Base-by-base conservation (phyloP, 768 basidiomycete genomes). In the Fibroporia radiculosa region DNA sequence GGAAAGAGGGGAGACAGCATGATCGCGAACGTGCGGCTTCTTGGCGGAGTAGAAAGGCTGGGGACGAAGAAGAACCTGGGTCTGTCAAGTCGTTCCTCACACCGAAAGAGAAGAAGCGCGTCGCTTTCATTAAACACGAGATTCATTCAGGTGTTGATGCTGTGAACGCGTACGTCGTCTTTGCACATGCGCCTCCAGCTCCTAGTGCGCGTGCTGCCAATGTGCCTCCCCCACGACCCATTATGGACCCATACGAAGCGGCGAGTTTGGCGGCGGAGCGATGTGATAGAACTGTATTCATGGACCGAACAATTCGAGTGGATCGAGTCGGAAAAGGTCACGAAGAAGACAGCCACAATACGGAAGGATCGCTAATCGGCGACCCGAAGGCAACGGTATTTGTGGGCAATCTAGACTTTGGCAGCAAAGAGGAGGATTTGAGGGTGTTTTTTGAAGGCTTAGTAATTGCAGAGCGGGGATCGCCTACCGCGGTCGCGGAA, bases 121-220 rank as follows among this genome's bases (percentile, higher is more conserved):
- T 97, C 42, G 89, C 92, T 0, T 96, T 93, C 62, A 96, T 98
- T 61, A 88, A 92, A 58, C 82, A 82, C 43, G 90, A 95, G 54
- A 79, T 97, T 57, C 92, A 98, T 64, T 69, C 80, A 2, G 73
- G 77, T 26, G 82, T 83, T 3, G 80, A 79, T 53, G 73, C 78
- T 14, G 77, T 89, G 47, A 88, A 93, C 57, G 88, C 90, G 1
- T 99, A 99, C 62, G 65, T 95, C 37, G 91, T 98, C 16, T 92
- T 97, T 61, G 88, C 89, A 1, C 79, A 92, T 56, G 73, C 79
- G 6, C 73, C 74, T 8, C 59, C 66, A 0, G 51, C 39, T 7
- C 22, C 40, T 23, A 34, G 22, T 14, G 56, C 55, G 23, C 66
- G 75, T 20, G 68, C 72, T 2, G 48, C 62, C 3, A 80, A 78